Evolutionary conservation across 371 early-diverging fungal genomes (phyloP), one percentile per base, ranked within the genome.

Genomic region (Furculomyces boomerangus): DNA sequence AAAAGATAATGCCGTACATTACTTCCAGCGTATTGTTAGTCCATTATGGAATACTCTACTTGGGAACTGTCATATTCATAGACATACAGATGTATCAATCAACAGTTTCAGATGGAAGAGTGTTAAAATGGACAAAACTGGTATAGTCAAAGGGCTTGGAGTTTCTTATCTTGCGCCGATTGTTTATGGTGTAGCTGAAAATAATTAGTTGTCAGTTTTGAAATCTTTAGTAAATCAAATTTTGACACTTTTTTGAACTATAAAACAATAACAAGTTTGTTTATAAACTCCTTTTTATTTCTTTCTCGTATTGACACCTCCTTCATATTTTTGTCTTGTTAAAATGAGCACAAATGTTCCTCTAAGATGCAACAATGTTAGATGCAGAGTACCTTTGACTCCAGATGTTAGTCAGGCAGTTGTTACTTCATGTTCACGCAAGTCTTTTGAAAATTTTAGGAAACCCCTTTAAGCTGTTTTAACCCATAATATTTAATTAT

Each of bases 1-100:
- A 13, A 58, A 64, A n/a, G 27, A 30, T 45, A 51, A 55, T 3
- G 50, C 56, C 0, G 61, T 59, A 8, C 37, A 48, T 35, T 29
- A 45, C 8, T 35, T 66, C 2, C 66, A 66, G 56, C 37, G 32
- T 0, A 5, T 49, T 2, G 0, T 58, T 1, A 53, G 53, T n/a
- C 59, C 59, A 2, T 40, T 66, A 30, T 54, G 58, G 57, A 20
- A 44, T 41, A 29, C 50, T 26, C 2, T 62, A 24, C n/a, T 53
- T 0, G 66, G 67, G 1, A 66, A 66, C 46, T 66, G 66, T 48
- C 56, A 58, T 20, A 30, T 66, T 26, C 44, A 61, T 16, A 43
- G 66, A 40, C 48, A 58, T 1, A 62, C 66, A 1, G 67, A 50
- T 3, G 30, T 22, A 7, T 3, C 41, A 18, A 49, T 66, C 10